These are phyloP conservation scores for Sphaerobolus stellatus DNA, from an alignment of 1,284 basidiomycete genomes.

Conservation along the genomic window DNA sequence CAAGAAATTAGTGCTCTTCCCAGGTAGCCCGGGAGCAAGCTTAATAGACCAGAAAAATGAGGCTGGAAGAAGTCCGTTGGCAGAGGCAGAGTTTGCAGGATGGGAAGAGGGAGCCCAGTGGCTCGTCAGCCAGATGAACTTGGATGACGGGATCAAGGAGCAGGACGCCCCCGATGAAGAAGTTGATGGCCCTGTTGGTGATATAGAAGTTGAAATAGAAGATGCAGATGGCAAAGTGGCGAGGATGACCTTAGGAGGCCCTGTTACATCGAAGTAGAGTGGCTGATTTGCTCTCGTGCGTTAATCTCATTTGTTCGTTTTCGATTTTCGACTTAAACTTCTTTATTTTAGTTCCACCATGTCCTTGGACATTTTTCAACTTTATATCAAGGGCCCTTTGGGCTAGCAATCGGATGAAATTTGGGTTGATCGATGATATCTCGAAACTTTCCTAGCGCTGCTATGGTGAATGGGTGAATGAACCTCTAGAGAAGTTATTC, in stretches of 20 bases:
- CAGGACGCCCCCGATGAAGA: conserved; percentile 10
- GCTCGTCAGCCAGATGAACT: conserved; percentile 73
- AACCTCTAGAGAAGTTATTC: too few species aligned
- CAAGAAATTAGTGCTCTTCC: conserved; percentile 62
- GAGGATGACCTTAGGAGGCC: conserved; percentile 11
- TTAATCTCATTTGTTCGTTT: too few species aligned
- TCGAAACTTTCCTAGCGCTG: too few species aligned
- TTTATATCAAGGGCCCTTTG: too few species aligned
- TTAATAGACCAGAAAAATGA: conserved; percentile 73
- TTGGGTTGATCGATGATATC: too few species aligned
- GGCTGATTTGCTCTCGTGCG: too few species aligned
- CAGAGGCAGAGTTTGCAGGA: conserved; percentile 71
- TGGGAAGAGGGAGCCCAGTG: conserved; percentile 81
- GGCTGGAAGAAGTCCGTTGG: conserved; percentile 68
- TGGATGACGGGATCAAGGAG: conserved; percentile 37
- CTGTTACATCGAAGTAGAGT: too few species aligned
- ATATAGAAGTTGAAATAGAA: conserved; percentile 62
- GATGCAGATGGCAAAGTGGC: conserved; percentile 23
- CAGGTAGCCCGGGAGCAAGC: conserved; percentile 55
- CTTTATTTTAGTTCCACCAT: too few species aligned
- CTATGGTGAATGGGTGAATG: too few species aligned
- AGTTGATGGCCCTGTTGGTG: conserved; percentile 34
- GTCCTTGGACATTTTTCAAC: too few species aligned
- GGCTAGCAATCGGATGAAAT: too few species aligned
- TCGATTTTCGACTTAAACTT: too few species aligned